phyloP scores from a whole-genome alignment of 805 yeast genomes.

The Monosporozyma servazzii region DNA sequence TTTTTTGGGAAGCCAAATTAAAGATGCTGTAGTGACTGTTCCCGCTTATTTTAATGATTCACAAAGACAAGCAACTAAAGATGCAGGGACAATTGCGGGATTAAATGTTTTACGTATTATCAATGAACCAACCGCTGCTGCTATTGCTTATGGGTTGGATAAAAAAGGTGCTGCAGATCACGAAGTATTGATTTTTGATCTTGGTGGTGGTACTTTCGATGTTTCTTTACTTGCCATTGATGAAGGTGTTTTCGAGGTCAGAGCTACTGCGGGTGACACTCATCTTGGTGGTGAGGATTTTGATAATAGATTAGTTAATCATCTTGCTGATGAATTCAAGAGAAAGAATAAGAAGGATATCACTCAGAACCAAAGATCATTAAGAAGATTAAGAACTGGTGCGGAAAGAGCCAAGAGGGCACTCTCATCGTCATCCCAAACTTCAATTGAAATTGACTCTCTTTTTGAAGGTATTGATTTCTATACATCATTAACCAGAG shows the following conservation, averaged over 20 bases:
- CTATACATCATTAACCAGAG: constrained; percentile 93
- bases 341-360: constrained; percentile 92
- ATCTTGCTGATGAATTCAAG: constrained; percentile 87
- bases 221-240: constrained; percentile 84
- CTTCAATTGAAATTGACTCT: constrained; percentile 91
- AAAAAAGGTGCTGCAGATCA: constrained; percentile 68
- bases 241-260: constrained; percentile 94
- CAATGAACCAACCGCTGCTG: constrained; percentile 97
- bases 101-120: constrained; percentile 89
- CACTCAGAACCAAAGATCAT: constrained; percentile 83
- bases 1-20: constrained; percentile 69
- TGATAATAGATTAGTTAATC: constrained; percentile 87
- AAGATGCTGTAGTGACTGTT: constrained; percentile 89
- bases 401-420: constrained; percentile 99
- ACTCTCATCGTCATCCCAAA: constrained; percentile 90
- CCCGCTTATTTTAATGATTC: constrained; percentile 97
- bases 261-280: constrained; percentile 66
- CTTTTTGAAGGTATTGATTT: constrained; percentile 91
- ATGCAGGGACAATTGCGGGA: constrained; percentile 95
- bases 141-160: constrained; percentile 91
- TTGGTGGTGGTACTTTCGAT: constrained; percentile 98
- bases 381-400: constrained; percentile 95
- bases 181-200: constrained; percentile 84
- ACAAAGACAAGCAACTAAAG: constrained; percentile 97
- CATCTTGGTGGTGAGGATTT: constrained; percentile 98